These are phyloP conservation scores for Ceratobasidium sp. DNA, from an alignment of 1,284 basidiomycete species.

Conservation along the genomic window DNA sequence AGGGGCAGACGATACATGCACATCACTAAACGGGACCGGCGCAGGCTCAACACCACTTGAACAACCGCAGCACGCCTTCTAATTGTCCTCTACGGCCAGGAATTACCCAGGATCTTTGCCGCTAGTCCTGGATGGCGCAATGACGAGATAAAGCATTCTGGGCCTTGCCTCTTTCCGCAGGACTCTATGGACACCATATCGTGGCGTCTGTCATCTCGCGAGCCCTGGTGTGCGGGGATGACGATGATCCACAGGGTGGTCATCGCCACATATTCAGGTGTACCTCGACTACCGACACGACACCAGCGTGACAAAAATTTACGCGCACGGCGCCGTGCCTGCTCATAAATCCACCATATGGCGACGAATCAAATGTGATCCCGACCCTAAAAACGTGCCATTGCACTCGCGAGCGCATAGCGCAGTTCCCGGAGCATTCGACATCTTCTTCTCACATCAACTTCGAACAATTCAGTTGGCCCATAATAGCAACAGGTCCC, in stretches of 20 bases:
- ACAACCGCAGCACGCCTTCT: neutral
- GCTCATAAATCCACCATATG: neutral
- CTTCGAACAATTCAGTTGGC: conserved; percentile 16
- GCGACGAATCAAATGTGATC: neutral
- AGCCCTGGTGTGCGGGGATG: neutral
- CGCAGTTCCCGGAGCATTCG: conserved; percentile 14
- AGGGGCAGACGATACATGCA: neutral
- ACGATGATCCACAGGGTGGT: conserved; percentile 2
- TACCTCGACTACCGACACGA: neutral
- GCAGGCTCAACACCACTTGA: conserved; percentile 7
- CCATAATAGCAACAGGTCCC: neutral
- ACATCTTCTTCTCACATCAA: conserved; percentile 4
- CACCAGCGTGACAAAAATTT: conserved; percentile 3
- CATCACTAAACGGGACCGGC: neutral
- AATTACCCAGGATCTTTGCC: neutral
- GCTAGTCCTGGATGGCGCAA: neutral
- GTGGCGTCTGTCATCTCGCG: neutral
- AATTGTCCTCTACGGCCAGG: neutral
- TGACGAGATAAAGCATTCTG: neutral
- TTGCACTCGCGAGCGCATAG: neutral
- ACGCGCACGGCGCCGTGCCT: neutral
- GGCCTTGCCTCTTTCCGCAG: neutral
- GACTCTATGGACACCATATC: conserved; percentile 1
- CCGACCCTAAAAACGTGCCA: conserved; percentile 2
- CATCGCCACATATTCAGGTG: conserved; percentile 4